Evolutionary conservation across 2,329 filamentous ascomycete species (phyloP), one percentile per base, ranked within the genome.

Genomic region (Arthrocladium fulminans): DNA sequence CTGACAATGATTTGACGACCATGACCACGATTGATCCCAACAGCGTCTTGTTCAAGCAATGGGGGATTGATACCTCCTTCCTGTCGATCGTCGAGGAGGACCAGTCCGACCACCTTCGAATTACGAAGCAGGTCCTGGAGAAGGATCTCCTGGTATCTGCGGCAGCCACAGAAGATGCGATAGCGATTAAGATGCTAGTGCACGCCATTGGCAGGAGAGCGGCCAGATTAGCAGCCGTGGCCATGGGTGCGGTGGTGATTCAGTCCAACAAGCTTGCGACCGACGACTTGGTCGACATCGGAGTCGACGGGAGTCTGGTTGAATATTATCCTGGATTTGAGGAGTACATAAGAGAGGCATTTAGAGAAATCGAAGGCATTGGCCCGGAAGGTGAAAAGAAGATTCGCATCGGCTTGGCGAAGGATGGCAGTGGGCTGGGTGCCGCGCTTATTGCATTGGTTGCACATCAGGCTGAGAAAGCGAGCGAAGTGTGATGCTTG

Each of bases 251-350:
- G 44, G 80, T 95, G 43, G 80, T 94, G 30, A 74, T 97, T 42
- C 79, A 88, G 57, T 88, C 87, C 3, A 86, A 83, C 52, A 82
- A 83, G 63, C 74, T 97, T 25, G 58, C 69, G 35, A 74, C 79
- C 10, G 74, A 78, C 7, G 82, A 87, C 39, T 78, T 89, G 45
- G 77, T 92, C 48, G 92, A 98, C 63, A 80, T 98, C 59, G 92
- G 92, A 60, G 90, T 97, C 1, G 92, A 98, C 63, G 92, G 92
- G 56, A 89, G 84, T 62, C 73, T 98, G 46, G 88, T 97, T 2
- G 92, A 97, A 67, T 92, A 94, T 70, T 97, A 97, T 67, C 92
- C 92, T 7, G 83, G 82, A 61, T 98, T 96, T 69, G 82, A 92
- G 56, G 83, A 85, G 49, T 85, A 92, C 72, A 84, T 97, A 54